Evolutionary conservation across 2,329 filamentous ascomycete species (phyloP), one percentile per base, ranked within the genome.

Genomic region (Fusarium anthophilum): DNA sequence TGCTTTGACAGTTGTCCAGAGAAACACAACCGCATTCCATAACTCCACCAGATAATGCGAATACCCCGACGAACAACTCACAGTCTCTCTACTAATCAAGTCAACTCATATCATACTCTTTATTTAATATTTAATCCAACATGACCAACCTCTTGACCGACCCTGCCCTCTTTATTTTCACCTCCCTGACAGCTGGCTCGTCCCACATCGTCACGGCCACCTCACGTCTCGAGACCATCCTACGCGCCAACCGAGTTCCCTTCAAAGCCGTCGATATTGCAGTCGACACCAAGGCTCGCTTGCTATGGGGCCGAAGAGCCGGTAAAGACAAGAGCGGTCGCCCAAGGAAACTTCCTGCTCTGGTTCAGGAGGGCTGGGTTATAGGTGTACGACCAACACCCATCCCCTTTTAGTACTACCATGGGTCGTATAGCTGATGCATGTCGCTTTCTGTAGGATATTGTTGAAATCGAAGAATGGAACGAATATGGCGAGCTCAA

Each of bases 401-500:
- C 32, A 35, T 35, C 32, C 20, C 38, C 32, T 26, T 57, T 39
- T 44, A 18, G 45, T 64, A 39, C 45, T 50, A 45, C 38, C 51
- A 37, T 53, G 28, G 30, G 30, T 43, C 38, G 39, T 50, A 32
- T 43, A 39, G 26, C 60, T 66, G 32, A 65, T 50, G 20, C 38
- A 48, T 32, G 50, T 47, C 37, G 51, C 37, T 66, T 44, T 47
- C 24, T 61, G 8, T 50, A 98, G 95, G 96, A 98, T 81, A 88
- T 98, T 56, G 93, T 96, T 73, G 92, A 98, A 83, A 91, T 98
- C 73, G 96, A 99, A 84, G 96, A 99, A 81, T 98, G 96, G 96
- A 99, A 99, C 86, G 96, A 99, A 82, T 98, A 97, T 83, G 95
- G 95, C 83, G 96, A 98, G 84, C 89, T 99, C 70, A 94, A 95